Evolutionary conservation across 83 land plant genomes (phyloP), one percentile per base, ranked within the genome.

Genomic region (Isoetes engelmannii): DNA sequence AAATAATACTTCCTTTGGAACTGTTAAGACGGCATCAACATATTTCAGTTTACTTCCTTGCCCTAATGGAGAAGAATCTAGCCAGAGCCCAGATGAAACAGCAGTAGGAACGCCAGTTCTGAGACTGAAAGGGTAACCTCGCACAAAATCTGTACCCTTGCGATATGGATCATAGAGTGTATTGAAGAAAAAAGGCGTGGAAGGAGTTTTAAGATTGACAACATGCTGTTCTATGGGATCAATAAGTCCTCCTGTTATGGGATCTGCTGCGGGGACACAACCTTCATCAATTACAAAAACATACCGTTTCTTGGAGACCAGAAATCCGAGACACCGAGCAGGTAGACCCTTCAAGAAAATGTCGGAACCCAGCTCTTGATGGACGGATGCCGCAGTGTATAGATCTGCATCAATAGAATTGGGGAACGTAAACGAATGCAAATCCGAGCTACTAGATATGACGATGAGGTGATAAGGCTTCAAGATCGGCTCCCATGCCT

Each of bases 101-200:
- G 80, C 91, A 68, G 92, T 87, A 1, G 73, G 67, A 1, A 85
- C 87, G 7, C 97, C 97, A 67, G 63, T 79, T 6, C 97, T 73
- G 47, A 92, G 62, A 72, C 97, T 92, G 76, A 92, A 92, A 43
- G 97, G 97, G 73, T 89, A 92, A 0, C 97, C 97, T 4, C 95
- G 86, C 42, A 92, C 97, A 77, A 92, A 89, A 69, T 89, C 97
- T 5, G 95, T 64, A 4, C 95, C 95, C 15, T 79, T 20, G 2
- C 85, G 70, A 75, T 49, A 89, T 17, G 95, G 97, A 44, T 92
- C 95, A 65, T 92, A 92, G 42, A 92, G 80, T 2, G 97, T 92
- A 66, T 89, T 92, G 79, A 92, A 89, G 75, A 84, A 92, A 57
- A 82, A 83, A 0, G 97, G 97, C 5, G 97, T 85, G 45, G 91